These are phyloP conservation scores for Pseudognaphalium luteoalbum DNA, from an alignment of 129 eudicot genomes.

Conservation along the genomic window DNA sequence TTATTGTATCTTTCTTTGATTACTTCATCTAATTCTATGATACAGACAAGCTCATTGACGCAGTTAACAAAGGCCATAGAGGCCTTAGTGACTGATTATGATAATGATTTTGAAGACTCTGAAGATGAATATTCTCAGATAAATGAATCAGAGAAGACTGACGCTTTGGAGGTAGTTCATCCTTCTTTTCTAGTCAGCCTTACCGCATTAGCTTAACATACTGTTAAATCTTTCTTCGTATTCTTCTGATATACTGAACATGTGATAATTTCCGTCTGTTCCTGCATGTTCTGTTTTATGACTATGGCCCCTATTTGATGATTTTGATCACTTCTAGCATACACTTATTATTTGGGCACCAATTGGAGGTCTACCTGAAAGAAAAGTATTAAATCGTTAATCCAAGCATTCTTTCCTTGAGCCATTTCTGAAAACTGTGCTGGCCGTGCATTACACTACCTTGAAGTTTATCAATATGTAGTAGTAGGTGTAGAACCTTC, in stretches of 20 bases:
- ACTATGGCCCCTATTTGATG: neutral
- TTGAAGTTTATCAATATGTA: neutral
- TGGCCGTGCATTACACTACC: neutral
- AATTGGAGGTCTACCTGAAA: neutral
- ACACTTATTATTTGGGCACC: neutral
- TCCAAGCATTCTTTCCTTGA: neutral
- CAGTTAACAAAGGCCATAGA: conserved; percentile 77
- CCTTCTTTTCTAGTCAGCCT: conserved; percentile 7
- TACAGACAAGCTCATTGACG: conserved; percentile 71
- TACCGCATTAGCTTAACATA: neutral
- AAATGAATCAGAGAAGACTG: conserved; percentile 74
- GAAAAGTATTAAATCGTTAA: neutral
- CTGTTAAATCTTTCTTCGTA: neutral
- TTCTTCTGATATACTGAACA: neutral
- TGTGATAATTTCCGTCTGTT: neutral
- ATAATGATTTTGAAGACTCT: conserved; percentile 61
- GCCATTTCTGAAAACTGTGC: neutral
- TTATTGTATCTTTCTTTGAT: conserved; percentile 12
- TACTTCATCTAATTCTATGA: conserved; percentile 20
- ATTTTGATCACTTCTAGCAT: neutral
- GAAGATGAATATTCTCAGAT: conserved; percentile 53
- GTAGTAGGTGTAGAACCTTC: neutral
- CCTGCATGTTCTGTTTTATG: neutral
- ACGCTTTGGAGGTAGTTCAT: conserved; percentile 87
- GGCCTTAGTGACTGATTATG: conserved; percentile 61